Base-by-base conservation (phyloP, 768 basidiomycete species). In the Cytidiella melzeri region DNA sequence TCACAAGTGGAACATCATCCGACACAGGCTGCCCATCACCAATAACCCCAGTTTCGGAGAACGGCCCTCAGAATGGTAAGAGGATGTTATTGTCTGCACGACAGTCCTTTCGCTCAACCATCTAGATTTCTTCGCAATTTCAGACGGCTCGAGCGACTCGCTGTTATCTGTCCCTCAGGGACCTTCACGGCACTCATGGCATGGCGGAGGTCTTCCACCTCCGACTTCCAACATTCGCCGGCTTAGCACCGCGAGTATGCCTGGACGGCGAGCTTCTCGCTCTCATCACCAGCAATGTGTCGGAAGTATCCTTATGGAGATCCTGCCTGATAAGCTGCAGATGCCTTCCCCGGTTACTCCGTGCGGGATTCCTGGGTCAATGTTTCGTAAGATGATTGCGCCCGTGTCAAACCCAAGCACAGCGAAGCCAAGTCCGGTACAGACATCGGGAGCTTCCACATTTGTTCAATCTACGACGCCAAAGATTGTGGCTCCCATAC, bases 221-320 rank as follows among this genome's bases (percentile, higher is more conserved):
- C 30, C 55, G 15, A 44, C 45, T n/a, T 7, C 9, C 30, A 34
- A 34, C 15, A 34, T 34, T 15, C 62, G 62, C 48, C 60, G 62
- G n/a, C 54, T 63, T n/a, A 61, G 58, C 51, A 62, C 54, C 43
- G 60, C 59, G 19, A 63, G 60, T 51, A 59, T 56, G 40, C 62
- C 62, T 19, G 56, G 51, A 23, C 56, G 55, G 2, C 50, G 50
- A 21, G 54, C 56, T 41, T 46, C 58, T n/a, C 41, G 42, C 24
- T 44, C 57, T 34, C 63, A 65, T 47, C 52, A 59, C 4, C 52
- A 57, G 15, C 51, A 64, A 25, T 60, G 66, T 12, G 67, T 72
- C 25, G 77, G 78, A 20, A 68, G 68, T 45, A 62, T 80, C 52
- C 82, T 85, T 39, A 70, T 73, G 59, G 79, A 83, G 54, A 79